Base-by-base conservation (phyloP, 352 stramenopile genomes). In the Paralagenidium karlingii region DNA sequence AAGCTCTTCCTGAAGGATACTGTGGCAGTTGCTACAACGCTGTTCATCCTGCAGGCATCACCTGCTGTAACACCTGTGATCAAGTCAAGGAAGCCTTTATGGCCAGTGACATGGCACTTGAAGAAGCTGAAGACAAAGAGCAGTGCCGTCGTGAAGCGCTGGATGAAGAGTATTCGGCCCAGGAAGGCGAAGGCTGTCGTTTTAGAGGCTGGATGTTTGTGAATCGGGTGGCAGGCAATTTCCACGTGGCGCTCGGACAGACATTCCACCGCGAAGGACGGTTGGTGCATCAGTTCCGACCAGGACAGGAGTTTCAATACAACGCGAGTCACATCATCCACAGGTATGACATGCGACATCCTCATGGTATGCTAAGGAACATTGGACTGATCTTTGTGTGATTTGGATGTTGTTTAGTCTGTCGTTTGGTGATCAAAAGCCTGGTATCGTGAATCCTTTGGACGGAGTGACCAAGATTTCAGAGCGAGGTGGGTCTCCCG, bases 1-100 rank as follows among this genome's bases (percentile, higher is more conserved):
- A n/a, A n/a, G 55, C 69, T 7, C 18, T 94, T 1, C 71, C 84
- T 1, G 43, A 60, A 1, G 74, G 84, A 31, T 98, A 98, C 58
- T 99, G 95, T 52, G 91, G 90, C 8, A 91, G 81, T 45, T 99
- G 95, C 61, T 98, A 96, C 56, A 85, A 88, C 30, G 89, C 83
- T 12, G 55, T 43, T 31, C 76, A 90, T 46, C 73, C 73, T 20
- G 49, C 61, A 2, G 68, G 64, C 20, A 81, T 79, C 20, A 64
- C 57, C 25, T 90, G 77, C 55, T 90, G 77, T 34, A 90, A 90
- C 53, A 73, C 74, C 40, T 90, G 77, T 50, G 71, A 87, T 15
- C 67, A 87, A 16, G 47, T 90, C 27, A 90, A 90, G 44, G 77
- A 88, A 41, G 77, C 77, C 20, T 88, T 82, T 50, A 82, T 90